Percentiles rank a stretch among this genome's conserved stretches.
These are phyloP conservation scores for Yamadazyma kanchanaburiensis DNA, from an alignment of 1,139 yeast genomes.

Conservation along the genomic window DNA sequence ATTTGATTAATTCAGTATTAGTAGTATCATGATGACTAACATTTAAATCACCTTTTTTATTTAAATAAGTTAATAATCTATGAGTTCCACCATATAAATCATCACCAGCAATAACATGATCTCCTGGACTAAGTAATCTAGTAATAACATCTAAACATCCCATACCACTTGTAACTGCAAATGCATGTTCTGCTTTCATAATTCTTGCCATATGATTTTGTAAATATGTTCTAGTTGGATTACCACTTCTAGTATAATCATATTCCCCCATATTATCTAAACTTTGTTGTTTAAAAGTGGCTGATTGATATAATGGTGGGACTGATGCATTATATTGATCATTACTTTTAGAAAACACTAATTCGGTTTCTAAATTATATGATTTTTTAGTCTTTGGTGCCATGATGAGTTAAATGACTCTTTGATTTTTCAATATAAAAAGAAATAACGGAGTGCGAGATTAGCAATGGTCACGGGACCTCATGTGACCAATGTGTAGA, in stretches of 20 bases:
- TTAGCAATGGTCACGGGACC: slow-evolving; percentile 1
- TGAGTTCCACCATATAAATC: slow-evolving; percentile 93
- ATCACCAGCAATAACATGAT: slow-evolving; percentile 87
- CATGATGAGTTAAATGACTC: slow-evolving; percentile 3
- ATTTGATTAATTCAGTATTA: slow-evolving; percentile 54
- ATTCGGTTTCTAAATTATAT: slow-evolving; percentile 64
- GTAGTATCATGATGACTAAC: slow-evolving; percentile 85
- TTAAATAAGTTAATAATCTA: slow-evolving; percentile 72
- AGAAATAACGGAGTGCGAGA: too few species aligned
- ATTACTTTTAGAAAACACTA: slow-evolving; percentile 61
- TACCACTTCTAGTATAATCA: slow-evolving; percentile 93
- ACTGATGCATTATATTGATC: slow-evolving; percentile 82
- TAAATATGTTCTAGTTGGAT: slow-evolving; percentile 81
- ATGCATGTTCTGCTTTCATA: slow-evolving; percentile 70
- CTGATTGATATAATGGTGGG: slow-evolving; percentile 88
- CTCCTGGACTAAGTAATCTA: slow-evolving; percentile 69
- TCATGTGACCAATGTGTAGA: too few species aligned
- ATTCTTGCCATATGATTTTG: slow-evolving; percentile 75
- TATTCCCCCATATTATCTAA: slow-evolving; percentile 77
- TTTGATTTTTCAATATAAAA: not conserved
- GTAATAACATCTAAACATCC: slow-evolving; percentile 85
- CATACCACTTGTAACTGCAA: slow-evolving; percentile 90
- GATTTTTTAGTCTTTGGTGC: slow-evolving; percentile 5
- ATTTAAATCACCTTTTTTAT: slow-evolving; percentile 62
- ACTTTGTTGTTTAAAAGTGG: slow-evolving; percentile 85